These are phyloP conservation scores for Oemleria cerasiformis DNA, from an alignment of 306 rosid genomes.

Conservation along the genomic window DNA sequence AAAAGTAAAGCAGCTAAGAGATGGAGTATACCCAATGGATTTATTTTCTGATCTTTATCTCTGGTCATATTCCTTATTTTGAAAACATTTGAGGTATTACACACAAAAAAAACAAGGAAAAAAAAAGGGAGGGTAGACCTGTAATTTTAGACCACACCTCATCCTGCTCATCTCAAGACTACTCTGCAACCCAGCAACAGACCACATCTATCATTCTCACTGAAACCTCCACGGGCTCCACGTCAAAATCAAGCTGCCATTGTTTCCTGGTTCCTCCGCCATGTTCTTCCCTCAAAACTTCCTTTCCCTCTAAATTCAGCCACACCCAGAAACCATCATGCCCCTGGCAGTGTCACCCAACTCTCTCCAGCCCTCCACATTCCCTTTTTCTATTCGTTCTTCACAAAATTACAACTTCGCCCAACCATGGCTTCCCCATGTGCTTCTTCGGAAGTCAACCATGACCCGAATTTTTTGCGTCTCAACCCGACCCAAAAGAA, in stretches of 20 bases:
- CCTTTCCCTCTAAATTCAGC: background rate
- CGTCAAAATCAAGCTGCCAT: background rate
- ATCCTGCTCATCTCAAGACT: no score
- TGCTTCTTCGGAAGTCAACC: slow-evolving; percentile 5
- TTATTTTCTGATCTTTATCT: no score
- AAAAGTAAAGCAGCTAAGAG: no score
- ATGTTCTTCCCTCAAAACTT: background rate
- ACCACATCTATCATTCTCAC: background rate
- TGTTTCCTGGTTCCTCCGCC: background rate
- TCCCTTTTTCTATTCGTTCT: slow-evolving; percentile 21
- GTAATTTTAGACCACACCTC: no score
- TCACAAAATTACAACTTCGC: slow-evolving; percentile 18
- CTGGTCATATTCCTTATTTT: no score
- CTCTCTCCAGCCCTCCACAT: slow-evolving; percentile 28
- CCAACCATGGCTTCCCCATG: slow-evolving; percentile 33
- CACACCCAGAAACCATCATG: slow-evolving; percentile 15
- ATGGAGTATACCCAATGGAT: no score
- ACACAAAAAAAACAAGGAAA: no score
- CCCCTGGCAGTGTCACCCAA: slow-evolving; percentile 24
- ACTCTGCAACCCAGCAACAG: background rate
- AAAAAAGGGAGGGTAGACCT: no score
- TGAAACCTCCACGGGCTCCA: background rate
- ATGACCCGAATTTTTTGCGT: slow-evolving; percentile 36
- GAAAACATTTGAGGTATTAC: no score
- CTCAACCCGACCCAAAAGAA: slow-evolving; percentile 38